These are phyloP conservation scores for Saccharomyces hybrid DNA, from an alignment of 1,139 yeast genomes.

Conservation along the genomic window DNA sequence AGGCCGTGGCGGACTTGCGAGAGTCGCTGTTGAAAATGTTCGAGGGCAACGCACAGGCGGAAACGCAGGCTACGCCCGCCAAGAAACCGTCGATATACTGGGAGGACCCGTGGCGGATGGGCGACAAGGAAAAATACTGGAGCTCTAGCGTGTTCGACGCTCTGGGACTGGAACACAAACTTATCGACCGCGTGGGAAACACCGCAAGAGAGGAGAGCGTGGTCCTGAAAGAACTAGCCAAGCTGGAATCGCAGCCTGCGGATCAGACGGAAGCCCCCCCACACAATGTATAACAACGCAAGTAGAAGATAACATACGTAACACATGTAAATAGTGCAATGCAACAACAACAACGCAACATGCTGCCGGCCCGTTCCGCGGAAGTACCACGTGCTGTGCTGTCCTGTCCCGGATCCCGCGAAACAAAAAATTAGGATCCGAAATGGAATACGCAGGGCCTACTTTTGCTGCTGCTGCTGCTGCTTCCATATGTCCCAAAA, in stretches of 20 bases:
- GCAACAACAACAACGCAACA: background rate
- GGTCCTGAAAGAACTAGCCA: slow-evolving; percentile 23
- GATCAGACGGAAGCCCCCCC: background rate
- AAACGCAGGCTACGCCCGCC: slow-evolving; percentile 4
- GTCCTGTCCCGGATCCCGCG: background rate
- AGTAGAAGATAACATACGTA: background rate
- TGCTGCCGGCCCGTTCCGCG: background rate
- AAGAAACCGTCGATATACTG: slow-evolving; percentile 47
- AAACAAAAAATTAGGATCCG: background rate
- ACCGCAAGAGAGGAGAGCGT: slow-evolving; percentile 28
- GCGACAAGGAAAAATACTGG: slow-evolving; percentile 40
- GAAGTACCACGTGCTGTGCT: background rate
- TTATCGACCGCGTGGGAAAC: slow-evolving; percentile 24
- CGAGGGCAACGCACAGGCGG: slow-evolving; percentile 19
- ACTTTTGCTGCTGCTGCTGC: background rate
- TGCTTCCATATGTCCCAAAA: background rate
- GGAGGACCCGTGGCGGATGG: slow-evolving; percentile 85
- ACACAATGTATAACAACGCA: background rate
- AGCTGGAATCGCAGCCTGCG: background rate
- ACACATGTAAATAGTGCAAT: background rate
- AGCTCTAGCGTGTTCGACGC: slow-evolving; percentile 7
- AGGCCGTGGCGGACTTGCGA: slow-evolving; percentile 80
- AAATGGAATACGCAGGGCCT: background rate
- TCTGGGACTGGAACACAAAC: slow-evolving; percentile 20
- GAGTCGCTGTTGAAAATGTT: slow-evolving; percentile 57